Conservation (phyloP, 2,329 filamentous ascomycete species). For the Tolypocladium tropicale region DNA sequence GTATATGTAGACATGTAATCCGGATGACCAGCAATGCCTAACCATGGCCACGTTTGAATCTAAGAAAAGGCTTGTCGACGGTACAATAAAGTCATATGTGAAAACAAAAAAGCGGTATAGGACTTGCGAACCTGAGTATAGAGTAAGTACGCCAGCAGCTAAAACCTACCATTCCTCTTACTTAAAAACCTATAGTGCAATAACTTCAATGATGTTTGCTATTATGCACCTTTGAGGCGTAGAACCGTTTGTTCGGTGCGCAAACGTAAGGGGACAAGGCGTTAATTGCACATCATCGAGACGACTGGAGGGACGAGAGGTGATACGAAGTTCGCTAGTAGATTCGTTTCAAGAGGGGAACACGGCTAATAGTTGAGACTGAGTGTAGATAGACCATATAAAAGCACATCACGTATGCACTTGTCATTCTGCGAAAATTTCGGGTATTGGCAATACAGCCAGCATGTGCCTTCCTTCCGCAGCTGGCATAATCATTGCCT, state of each 20-base stretch:
- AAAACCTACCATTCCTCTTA: background rate
- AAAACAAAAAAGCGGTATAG: fast-evolving
- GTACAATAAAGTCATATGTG: background rate
- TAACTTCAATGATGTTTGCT: background rate
- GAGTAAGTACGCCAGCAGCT: background rate
- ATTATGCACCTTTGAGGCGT: background rate
- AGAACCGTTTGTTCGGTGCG: background rate
- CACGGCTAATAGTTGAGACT: background rate
- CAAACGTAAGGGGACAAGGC: background rate
- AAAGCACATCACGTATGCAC: background rate
- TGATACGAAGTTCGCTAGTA: background rate
- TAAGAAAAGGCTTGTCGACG: background rate
- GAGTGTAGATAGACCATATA: background rate
- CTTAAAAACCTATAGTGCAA: background rate
- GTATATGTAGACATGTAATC: background rate
- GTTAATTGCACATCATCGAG: background rate
- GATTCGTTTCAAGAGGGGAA: background rate
- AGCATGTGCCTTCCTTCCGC: background rate
- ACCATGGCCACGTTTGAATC: background rate
- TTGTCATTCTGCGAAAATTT: no score
- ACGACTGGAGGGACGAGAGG: background rate
- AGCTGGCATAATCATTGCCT: background rate
- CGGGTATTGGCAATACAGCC: no score
- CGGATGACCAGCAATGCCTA: background rate
- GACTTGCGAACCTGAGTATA: background rate